A percentile compares a stretch with the other conserved stretches of the same genome.
Evolutionary conservation across 371 early-diverging fungal species (phyloP).

Genomic region (Mortierella sp.): DNA sequence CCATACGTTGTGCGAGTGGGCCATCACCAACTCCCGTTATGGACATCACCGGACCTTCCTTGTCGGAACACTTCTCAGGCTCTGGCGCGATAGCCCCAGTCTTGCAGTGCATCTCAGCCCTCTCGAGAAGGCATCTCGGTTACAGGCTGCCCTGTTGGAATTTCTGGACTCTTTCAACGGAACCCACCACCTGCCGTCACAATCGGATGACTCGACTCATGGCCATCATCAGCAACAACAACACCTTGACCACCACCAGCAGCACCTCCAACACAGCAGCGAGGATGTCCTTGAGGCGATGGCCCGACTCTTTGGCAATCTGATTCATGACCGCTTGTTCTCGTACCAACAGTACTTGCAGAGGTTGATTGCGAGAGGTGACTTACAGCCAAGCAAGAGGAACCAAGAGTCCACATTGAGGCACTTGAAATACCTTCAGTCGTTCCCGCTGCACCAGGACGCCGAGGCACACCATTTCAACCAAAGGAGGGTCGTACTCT

Average conservation of each 20-base stretch:
- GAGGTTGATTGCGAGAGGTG: conserved; percentile 78
- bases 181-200: conserved; percentile 24
- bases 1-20: conserved; percentile 71
- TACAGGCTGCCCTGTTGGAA: conserved; percentile 41
- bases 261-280: conserved; percentile 29
- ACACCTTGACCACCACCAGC: conserved; percentile 11
- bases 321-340: conserved; percentile 70
- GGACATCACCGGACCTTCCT: conserved; percentile 75
- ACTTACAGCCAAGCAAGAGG: conserved; percentile 64
- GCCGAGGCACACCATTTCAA: conserved; percentile 63
- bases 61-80: conserved; percentile 64
- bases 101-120: conserved; percentile 38
- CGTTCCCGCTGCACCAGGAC: conserved; percentile 64
- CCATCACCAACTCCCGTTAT: conserved; percentile 65
- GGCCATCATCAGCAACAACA: conserved; percentile 20
- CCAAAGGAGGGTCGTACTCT: conserved; percentile 68
- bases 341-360: conserved; percentile 75
- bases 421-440: conserved; percentile 67
- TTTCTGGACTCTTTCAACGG: conserved; percentile 52
- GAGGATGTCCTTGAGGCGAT: conserved; percentile 51
- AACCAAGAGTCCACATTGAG: conserved; percentile 61
- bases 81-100: conserved; percentile 64
- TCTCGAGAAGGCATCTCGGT: conserved; percentile 33
- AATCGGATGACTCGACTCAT: conserved; percentile 2
- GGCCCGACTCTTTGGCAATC: conserved; percentile 67